These are phyloP conservation scores for Nelumbo lutea DNA, from an alignment of 164 flowering plant genomes.

Conservation along the genomic window DNA sequence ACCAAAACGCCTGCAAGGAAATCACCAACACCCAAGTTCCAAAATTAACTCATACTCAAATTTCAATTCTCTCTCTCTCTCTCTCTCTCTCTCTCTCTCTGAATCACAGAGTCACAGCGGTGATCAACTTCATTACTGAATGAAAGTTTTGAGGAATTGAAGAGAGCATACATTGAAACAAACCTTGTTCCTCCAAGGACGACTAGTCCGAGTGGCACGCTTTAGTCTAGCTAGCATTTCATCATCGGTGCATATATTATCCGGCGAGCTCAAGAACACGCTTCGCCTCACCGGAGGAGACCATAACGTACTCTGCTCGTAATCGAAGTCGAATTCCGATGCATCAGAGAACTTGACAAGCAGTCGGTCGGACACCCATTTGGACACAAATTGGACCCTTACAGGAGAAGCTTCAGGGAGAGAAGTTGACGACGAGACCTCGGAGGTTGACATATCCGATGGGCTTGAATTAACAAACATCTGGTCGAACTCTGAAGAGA, in stretches of 20 bases:
- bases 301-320: conserved; percentile 72
- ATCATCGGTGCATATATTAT: conserved; percentile 25
- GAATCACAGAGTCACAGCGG: too few species aligned
- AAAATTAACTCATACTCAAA: too few species aligned
- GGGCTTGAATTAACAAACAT: background rate
- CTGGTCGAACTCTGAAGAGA: background rate
- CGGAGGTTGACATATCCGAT: conserved; percentile 11
- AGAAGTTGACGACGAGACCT: conserved; percentile 13
- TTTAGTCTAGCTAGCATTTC: conserved; percentile 24
- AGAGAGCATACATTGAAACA: background rate
- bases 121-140: too few species aligned
- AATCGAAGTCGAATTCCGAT: conserved; percentile 56
- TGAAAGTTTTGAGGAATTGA: too few species aligned
- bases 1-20: too few species aligned
- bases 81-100: too few species aligned
- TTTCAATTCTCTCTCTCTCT: too few species aligned
- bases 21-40: too few species aligned
- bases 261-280: conserved; percentile 49
- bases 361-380: conserved; percentile 47
- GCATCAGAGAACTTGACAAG: conserved; percentile 62
- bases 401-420: conserved; percentile 4
- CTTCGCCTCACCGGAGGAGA: conserved; percentile 61
- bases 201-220: conserved; percentile 4
- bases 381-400: conserved; percentile 47
- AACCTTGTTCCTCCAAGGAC: conserved; percentile 13